A percentile compares a stretch with the other conserved stretches of the same genome.
These are phyloP conservation scores for Apiospora hydei DNA, from an alignment of 2,329 filamentous ascomycete species.

Conservation along the genomic window DNA sequence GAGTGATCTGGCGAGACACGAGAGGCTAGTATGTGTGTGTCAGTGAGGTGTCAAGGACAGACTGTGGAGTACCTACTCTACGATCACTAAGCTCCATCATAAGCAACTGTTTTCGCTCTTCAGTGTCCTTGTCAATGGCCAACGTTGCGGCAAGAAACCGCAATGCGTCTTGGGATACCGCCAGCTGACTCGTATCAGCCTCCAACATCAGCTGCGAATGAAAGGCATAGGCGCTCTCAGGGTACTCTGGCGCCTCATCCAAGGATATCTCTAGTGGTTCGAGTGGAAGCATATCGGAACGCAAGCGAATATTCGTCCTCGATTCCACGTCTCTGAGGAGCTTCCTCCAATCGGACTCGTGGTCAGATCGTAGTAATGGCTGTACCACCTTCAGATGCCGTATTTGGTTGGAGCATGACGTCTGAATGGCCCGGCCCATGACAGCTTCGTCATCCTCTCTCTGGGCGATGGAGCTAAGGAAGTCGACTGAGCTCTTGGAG, in stretches of 20 bases:
- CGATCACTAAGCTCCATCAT: conserved; percentile 3
- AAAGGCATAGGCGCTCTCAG: conserved; percentile 30
- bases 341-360: conserved; percentile 38
- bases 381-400: conserved; percentile 36
- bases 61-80: conserved; percentile 28
- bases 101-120: not conserved
- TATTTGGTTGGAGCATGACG: conserved; percentile 19
- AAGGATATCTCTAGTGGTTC: conserved; percentile 35
- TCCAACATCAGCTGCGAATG: conserved; percentile 26
- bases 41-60: not conserved
- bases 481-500: conserved; percentile 30
- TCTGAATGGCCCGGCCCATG: conserved; percentile 20
- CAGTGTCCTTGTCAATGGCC: not conserved
- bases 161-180: conserved; percentile 32
- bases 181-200: conserved; percentile 33
- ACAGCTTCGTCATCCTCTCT: conserved; percentile 25
- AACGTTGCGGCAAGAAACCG: conserved; percentile 24
- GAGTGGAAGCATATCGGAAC: conserved; percentile 33
- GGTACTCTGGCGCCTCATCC: conserved; percentile 39
- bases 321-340: conserved; percentile 31
- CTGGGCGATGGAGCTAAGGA: conserved; percentile 29
- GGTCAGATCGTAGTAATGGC: conserved; percentile 37
- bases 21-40: conserved; percentile 29
- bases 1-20: conserved; percentile 35
- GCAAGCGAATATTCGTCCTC: conserved; percentile 30